Evolutionary conservation across 371 early-diverging fungal genomes (phyloP), one percentile per base, ranked within the genome.

Genomic region (Actinomortierella wolfii): DNA sequence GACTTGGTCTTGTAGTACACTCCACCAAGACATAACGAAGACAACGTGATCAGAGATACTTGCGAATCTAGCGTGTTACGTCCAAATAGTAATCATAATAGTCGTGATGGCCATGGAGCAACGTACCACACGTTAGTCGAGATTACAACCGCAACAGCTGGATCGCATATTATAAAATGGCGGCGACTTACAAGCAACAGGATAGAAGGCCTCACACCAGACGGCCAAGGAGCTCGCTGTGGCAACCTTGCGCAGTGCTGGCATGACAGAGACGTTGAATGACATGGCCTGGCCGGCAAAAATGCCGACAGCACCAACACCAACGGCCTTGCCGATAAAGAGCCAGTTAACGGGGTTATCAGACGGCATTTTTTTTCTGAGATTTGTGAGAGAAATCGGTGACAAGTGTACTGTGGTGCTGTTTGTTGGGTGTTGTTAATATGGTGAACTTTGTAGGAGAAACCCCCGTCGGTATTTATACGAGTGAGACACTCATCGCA

Each of bases 1-100:
- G 52, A 57, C 57, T 57, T 53, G 51, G 57, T 64, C 64, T 57
- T 57, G 45, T 52, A 57, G 44, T 64, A 64, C 0, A 69, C 57
- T 1, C 26, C 34, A 1, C 34, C 17, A 0, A 56, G 64, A 0
- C 60, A 41, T 9, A 49, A 25, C 11, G 59, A 7, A 14, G 59
- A 59, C 1, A 57, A 46, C 34, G 51, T 2, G 50, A 59, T 49
- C 34, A 63, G 23, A 0, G 39, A 20, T 2, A 56, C 57, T 41
- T 69, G 69, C 4, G 60, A 7, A 9, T 56, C 67, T 67, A 56
- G n/a, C n/a, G n/a, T n/a, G n/a, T n/a, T n/a, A n/a, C n/a, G n/a
- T n/a, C n/a, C n/a, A n/a, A n/a, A n/a, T n/a, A n/a, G n/a, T n/a
- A n/a, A n/a, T n/a, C n/a, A n/a, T n/a, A n/a, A n/a, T n/a, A n/a